These are phyloP conservation scores for Sclerotinia spermophila DNA, from an alignment of 2,329 filamentous ascomycete species.

Conservation along the genomic window DNA sequence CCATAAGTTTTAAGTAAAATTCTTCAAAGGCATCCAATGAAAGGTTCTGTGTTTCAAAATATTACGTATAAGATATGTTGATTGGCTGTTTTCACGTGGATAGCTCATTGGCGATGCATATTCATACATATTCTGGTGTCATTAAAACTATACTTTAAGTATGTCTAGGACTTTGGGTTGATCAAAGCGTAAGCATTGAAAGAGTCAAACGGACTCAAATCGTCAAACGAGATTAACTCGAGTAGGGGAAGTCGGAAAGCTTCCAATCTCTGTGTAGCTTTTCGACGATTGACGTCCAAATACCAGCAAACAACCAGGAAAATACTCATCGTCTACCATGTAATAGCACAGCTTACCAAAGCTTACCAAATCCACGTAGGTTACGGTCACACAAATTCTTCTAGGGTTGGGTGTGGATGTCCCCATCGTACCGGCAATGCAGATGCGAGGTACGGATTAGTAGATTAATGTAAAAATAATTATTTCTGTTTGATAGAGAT, in stretches of 20 bases:
- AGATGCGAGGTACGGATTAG: conserved; percentile 28
- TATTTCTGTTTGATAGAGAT: conserved; percentile 11
- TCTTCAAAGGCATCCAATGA: neutral
- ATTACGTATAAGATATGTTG: conserved; percentile 19
- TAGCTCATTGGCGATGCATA: neutral
- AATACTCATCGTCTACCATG: neutral
- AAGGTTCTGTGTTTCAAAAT: conserved; percentile 6
- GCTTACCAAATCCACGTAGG: neutral
- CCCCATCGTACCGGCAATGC: conserved; percentile 19
- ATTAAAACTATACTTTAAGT: neutral
- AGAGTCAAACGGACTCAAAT: neutral
- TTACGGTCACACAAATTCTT: conserved; percentile 3
- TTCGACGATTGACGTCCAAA: neutral
- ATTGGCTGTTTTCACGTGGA: conserved; percentile 7
- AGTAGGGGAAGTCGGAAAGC: neutral
- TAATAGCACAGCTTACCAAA: neutral
- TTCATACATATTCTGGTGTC: conserved; percentile 18
- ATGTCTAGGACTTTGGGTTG: neutral
- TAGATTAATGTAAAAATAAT: conserved; percentile 22
- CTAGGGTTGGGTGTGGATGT: conserved; percentile 12
- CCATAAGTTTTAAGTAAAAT: conserved; percentile 14
- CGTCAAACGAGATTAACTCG: neutral
- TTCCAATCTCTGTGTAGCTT: neutral
- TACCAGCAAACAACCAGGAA: neutral
- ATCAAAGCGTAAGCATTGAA: conserved; percentile 6